Conservation (phyloP, 192 early-diverging fungal genomes). For the Jimgerdemannia flammicorona region DNA sequence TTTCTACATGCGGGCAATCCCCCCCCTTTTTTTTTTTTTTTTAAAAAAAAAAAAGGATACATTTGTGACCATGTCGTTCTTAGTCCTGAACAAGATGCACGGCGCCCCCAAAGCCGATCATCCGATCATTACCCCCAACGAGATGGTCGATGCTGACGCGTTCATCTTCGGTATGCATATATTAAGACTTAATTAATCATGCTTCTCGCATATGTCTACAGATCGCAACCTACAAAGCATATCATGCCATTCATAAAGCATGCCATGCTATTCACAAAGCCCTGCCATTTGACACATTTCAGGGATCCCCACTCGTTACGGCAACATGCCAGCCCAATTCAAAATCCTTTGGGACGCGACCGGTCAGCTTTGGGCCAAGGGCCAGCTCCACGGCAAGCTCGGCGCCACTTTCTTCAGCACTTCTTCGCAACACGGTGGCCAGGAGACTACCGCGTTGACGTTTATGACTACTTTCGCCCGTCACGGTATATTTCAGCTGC, state of each 20-base stretch:
- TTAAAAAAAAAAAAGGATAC: too few relatives aligned
- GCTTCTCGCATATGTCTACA: too few relatives aligned
- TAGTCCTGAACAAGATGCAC: constrained; percentile 64
- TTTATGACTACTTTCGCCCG: constrained; percentile 35
- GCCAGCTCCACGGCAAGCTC: constrained; percentile 31
- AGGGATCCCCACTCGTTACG: constrained; percentile 26
- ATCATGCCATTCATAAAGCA: too few relatives aligned
- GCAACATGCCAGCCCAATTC: constrained; percentile 31
- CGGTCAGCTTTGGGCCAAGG: constrained; percentile 39
- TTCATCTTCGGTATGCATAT: constrained; percentile 61
- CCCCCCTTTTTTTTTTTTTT: too few relatives aligned
- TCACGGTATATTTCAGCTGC: constrained; percentile 17
- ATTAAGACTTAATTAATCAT: too few relatives aligned
- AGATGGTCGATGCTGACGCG: constrained; percentile 60
- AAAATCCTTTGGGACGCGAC: constrained; percentile 37
- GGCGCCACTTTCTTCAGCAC: constrained; percentile 38
- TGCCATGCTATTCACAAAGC: too few relatives aligned
- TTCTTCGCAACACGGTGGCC: constrained; percentile 39
- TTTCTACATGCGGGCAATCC: too few relatives aligned
- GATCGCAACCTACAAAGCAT: too few relatives aligned
- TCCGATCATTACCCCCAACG: constrained; percentile 47
- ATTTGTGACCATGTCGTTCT: too few relatives aligned
- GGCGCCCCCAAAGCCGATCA: constrained; percentile 47
- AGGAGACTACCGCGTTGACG: constrained; percentile 40
- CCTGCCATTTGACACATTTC: constrained; percentile 14